phyloP scores from a whole-genome alignment of 257 asterid species.

The Henckelia pumila region DNA sequence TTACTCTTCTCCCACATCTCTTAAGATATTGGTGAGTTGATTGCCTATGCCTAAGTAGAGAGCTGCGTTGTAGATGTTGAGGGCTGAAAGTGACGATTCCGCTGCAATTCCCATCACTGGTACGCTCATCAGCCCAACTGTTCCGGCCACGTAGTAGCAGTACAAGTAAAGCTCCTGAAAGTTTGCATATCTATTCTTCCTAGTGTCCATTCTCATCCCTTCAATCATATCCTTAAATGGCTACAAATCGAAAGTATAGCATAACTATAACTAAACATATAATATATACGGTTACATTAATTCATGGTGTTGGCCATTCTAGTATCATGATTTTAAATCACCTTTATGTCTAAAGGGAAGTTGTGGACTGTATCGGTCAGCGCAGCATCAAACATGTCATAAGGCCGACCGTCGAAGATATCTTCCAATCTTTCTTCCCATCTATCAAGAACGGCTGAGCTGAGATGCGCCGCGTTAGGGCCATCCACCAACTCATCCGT shows the following conservation, averaged over 20 bases:
- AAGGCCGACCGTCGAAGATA: slow-evolving; percentile 65
- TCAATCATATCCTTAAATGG: slow-evolving; percentile 90
- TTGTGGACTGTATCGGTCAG: slow-evolving; percentile 62
- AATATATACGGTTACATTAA: too few species aligned
- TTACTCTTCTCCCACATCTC: slow-evolving; percentile 94
- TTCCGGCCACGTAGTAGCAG: slow-evolving; percentile 84
- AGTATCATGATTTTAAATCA: slow-evolving; percentile 7
- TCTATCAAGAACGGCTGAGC: slow-evolving; percentile 57
- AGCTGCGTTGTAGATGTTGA: slow-evolving; percentile 55
- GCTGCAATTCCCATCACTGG: slow-evolving; percentile 88
- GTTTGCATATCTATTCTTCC: slow-evolving; percentile 55
- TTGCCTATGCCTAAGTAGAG: slow-evolving; percentile 68
- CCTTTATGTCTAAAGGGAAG: slow-evolving; percentile 79
- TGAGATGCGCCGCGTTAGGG: slow-evolving; percentile 55
- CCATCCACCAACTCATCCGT: slow-evolving; percentile 88
- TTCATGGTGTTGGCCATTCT: too few species aligned
- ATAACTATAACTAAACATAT: too few species aligned
- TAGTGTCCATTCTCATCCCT: slow-evolving; percentile 83
- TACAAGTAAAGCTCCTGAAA: slow-evolving; percentile 65
- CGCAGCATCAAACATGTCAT: slow-evolving; percentile 78
- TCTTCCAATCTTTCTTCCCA: slow-evolving; percentile 79
- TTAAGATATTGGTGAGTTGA: slow-evolving; percentile 69
- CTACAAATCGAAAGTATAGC: slow-evolving; percentile 26
- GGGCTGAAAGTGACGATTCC: slow-evolving; percentile 51
- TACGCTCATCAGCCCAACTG: slow-evolving; percentile 84